These are phyloP conservation scores for Clitopilus hobsonii DNA, from an alignment of 768 basidiomycete genomes.

Conservation along the genomic window DNA sequence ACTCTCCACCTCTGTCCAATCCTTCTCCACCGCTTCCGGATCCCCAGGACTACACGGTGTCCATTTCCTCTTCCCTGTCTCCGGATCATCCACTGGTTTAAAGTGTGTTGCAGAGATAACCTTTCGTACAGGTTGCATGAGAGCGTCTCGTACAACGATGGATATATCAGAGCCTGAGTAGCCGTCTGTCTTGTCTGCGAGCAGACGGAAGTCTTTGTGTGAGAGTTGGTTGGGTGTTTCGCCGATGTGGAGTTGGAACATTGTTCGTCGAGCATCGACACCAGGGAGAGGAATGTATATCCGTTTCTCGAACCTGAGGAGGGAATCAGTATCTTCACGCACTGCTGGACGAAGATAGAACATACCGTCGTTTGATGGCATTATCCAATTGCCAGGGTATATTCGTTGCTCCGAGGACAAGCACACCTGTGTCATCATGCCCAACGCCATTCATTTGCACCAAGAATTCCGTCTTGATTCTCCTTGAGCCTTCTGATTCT, in stretches of 20 bases:
- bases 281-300: constrained; percentile 98
- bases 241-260: constrained; percentile 98
- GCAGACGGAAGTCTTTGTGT: constrained; percentile 68
- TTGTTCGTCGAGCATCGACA: constrained; percentile 82
- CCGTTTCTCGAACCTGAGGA: constrained; percentile 84
- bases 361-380: constrained; percentile 91
- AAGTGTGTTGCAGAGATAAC: constrained; percentile 96
- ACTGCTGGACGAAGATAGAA: neutral
- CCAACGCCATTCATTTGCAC: constrained; percentile 99
- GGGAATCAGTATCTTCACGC: neutral
- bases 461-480: constrained; percentile 96
- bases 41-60: constrained; percentile 98
- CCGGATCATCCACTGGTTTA: constrained; percentile 46
- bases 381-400: constrained; percentile 98
- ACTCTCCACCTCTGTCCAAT: constrained; percentile 83
- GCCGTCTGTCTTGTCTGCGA: constrained; percentile 88
- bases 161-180: constrained; percentile 96
- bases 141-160: constrained; percentile 89
- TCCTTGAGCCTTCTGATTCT: constrained; percentile 94
- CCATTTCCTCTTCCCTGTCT: constrained; percentile 49
- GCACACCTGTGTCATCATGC: constrained; percentile 93
- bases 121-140: constrained; percentile 98
- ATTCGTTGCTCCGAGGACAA: constrained; percentile 96
- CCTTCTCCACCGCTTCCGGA: constrained; percentile 75
- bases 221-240: constrained; percentile 83